Base-by-base conservation (phyloP, 768 basidiomycete genomes). In the Podaxis sp. region DNA sequence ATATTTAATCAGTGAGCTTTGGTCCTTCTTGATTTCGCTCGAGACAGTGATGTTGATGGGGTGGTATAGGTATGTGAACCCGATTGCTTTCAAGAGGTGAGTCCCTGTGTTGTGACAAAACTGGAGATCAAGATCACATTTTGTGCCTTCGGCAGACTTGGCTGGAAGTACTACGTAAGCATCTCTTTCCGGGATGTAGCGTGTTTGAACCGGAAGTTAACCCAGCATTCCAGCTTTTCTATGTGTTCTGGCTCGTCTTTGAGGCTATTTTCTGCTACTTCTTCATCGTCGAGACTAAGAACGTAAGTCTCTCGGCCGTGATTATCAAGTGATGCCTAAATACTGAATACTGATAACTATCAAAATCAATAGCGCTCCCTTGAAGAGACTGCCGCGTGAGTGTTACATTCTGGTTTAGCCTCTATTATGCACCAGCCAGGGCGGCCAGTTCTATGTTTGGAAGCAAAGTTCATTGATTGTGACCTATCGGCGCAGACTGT, bases 131-230 rank as follows among this genome's bases (percentile, higher is more conserved):
- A 19, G 29, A 15, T 22, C 9, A 55, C 3, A 78, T 84, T 68
- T 84, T 83, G 29, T 70, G 6, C 17, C 46, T 58, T 84, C 49
- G 73, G 71, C 3, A 68, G 72, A 46, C 71, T 89, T 43, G 79
- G 72, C 46, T 89, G 87, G 87, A 87, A 85, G 69, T 88, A 88
- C 76, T 87, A 86, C 67, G 82, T 85, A 69, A 54, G 72, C 64
- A 29, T 43, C 29, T 57, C 4, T 36, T 36, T 8, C 25, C 25
- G 6, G 19, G 33, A n/a, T 41, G n/a, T 9, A 9, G 8, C 46
- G 24, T 12, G 7, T 17, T 11, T 36, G 19, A 50, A 24, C 15
- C n/a, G 13, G 22, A 15, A 12, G 22, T 4, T 24, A 49, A 43
- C 41, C 41, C 0, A 1, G 3, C 4, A 6, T 5, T 43, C 2